Evolutionary conservation across 345 rosid species (phyloP).

Genomic region (Turnera subulata): DNA sequence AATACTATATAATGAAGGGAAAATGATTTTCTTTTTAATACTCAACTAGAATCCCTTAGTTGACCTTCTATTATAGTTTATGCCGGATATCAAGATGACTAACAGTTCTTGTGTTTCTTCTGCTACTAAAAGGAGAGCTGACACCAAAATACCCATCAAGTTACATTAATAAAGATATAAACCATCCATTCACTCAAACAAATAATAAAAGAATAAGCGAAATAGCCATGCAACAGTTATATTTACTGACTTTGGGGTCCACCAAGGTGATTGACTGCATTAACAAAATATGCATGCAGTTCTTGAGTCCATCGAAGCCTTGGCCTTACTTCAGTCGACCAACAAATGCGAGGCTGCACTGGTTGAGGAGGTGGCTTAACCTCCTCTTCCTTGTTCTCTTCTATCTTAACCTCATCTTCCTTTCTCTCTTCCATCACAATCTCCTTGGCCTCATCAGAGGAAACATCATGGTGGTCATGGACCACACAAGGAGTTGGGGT

Average conservation of each 20-base stretch:
- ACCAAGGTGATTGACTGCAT: not conserved
- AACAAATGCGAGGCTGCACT: not conserved
- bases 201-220: not conserved
- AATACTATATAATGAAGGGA: no score
- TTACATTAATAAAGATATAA: no score
- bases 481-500: not conserved
- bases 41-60: no score
- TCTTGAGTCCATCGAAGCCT: not conserved
- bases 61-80: no score
- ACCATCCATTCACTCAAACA: not conserved
- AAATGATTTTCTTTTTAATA: no score
- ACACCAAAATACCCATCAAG: no score
- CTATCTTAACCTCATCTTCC: not conserved
- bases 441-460: not conserved
- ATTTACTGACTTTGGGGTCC: not conserved
- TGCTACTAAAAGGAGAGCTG: no score
- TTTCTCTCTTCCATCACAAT: not conserved
- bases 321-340: not conserved
- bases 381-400: not conserved
- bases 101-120: no score
- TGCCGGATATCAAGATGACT: no score
- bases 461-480: not conserved
- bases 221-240: not conserved
- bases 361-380: not conserved
- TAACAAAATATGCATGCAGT: not conserved